Evolutionary conservation across 2,329 filamentous ascomycete genomes (phyloP).

Genomic region (Ustulina deusta): DNA sequence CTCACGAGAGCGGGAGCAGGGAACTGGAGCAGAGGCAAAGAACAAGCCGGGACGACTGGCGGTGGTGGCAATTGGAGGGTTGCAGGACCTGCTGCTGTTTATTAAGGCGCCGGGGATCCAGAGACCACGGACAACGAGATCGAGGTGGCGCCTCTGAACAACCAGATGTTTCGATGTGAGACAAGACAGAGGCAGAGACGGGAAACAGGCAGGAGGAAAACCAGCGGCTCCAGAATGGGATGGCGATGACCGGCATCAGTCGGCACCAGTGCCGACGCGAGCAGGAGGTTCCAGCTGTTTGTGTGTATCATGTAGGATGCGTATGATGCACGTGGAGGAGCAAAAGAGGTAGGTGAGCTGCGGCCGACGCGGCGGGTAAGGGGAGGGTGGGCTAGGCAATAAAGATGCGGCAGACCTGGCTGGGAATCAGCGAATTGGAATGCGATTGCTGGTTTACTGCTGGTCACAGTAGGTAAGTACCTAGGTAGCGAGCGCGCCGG

Average conservation of each 20-base stretch:
- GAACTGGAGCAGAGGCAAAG: conserved; percentile 1
- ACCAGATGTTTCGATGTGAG: conserved; percentile 24
- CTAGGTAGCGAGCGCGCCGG: neutral
- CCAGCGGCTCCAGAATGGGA: neutral
- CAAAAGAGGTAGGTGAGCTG: conserved; percentile 20
- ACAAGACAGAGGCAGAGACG: conserved; percentile 13
- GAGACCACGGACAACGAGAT: conserved; percentile 2
- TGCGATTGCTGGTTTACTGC: conserved; percentile 1
- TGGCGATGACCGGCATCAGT: conserved; percentile 27
- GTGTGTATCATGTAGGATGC: conserved; percentile 35
- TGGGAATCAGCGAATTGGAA: conserved; percentile 18
- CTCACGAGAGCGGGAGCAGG: neutral
- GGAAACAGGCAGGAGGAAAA: neutral
- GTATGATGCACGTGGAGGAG: conserved; percentile 35
- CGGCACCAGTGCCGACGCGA: conserved; percentile 31
- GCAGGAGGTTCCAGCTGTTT: conserved; percentile 28
- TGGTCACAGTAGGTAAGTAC: neutral
- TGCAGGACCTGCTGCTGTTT: conserved; percentile 30
- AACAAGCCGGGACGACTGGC: conserved; percentile 8
- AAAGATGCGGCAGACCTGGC: conserved; percentile 17
- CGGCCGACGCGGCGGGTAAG: conserved; percentile 10
- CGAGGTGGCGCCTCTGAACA: conserved; percentile 4
- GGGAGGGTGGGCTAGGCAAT: conserved; percentile 1
- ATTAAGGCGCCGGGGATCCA: conserved; percentile 1
- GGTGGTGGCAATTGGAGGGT: neutral